Percentiles rank a stretch among this genome's conserved stretches.
Evolutionary conservation across 495 filamentous ascomycete genomes (phyloP).

Genomic region (Penicilliopsis zonata): DNA sequence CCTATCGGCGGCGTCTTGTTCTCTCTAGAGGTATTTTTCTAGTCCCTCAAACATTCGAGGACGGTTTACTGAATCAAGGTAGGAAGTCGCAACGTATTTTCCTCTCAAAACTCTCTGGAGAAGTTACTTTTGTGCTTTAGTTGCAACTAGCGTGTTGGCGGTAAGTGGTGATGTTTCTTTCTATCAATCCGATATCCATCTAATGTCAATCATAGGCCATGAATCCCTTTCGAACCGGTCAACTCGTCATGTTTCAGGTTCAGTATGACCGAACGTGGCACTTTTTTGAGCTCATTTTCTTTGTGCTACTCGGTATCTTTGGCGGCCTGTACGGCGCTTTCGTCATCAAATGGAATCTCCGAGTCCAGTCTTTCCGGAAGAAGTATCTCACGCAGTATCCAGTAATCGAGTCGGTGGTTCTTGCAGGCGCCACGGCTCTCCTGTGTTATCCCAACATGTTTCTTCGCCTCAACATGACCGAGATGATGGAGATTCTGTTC

Average conservation of each 20-base stretch:
- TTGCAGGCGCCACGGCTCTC: constrained; percentile 74
- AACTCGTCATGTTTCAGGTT: constrained; percentile 98
- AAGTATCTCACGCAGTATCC: constrained; percentile 81
- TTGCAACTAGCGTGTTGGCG: constrained; percentile 86
- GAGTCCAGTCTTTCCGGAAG: constrained; percentile 85
- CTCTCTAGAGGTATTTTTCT: constrained; percentile 64
- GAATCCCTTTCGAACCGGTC: constrained; percentile 97
- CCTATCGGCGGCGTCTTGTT: constrained; percentile 95
- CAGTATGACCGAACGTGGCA: constrained; percentile 95
- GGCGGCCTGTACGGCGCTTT: constrained; percentile 94
- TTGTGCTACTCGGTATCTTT: constrained; percentile 82
- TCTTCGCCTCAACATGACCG: constrained; percentile 94
- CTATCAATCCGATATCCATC: constrained; percentile 2
- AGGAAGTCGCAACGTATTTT: constrained; percentile 97
- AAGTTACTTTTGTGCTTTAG: constrained; percentile 94
- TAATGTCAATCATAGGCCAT: constrained; percentile 44
- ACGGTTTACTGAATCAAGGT: too few species aligned
- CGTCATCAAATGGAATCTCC: constrained; percentile 96
- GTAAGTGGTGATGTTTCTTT: constrained; percentile 23
- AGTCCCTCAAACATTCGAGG: too few species aligned
- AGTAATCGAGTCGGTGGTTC: constrained; percentile 73
- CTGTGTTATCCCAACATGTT: constrained; percentile 96
- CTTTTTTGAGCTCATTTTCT: constrained; percentile 93
- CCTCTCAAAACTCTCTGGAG: constrained; percentile 97
- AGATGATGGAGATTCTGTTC: constrained; percentile 97